These are phyloP conservation scores for Mortierella hygrophila DNA, from an alignment of 192 early-diverging fungal genomes.

Conservation along the genomic window DNA sequence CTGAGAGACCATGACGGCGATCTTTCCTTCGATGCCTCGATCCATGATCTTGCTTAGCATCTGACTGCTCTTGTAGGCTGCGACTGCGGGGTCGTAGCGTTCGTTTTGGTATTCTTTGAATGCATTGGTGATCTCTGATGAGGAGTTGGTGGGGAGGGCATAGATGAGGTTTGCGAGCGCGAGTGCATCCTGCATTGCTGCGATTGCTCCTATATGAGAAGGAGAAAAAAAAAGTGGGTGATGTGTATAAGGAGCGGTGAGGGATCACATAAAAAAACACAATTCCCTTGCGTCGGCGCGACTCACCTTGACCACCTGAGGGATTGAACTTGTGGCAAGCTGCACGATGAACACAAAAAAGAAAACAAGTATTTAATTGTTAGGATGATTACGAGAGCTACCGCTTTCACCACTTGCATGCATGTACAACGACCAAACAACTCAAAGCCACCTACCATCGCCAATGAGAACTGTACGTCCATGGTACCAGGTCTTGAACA, in stretches of 20 bases:
- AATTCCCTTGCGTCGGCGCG: too few relatives aligned
- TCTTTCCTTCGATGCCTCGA: too few relatives aligned
- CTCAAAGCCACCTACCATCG: not conserved
- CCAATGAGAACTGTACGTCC: slow-evolving; percentile 4
- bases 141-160: not conserved
- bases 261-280: too few relatives aligned
- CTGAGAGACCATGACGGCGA: too few relatives aligned
- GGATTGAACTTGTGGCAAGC: slow-evolving; percentile 7
- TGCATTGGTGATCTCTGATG: not conserved
- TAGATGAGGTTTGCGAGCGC: not conserved
- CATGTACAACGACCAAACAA: not conserved
- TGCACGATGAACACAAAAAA: not conserved
- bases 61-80: not conserved
- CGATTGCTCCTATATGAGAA: not conserved
- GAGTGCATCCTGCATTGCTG: not conserved
- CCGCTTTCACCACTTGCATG: not conserved
- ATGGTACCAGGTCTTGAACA: slow-evolving; percentile 6
- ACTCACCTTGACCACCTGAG: not conserved
- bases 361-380: not conserved
- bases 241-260: too few relatives aligned
- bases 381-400: not conserved
- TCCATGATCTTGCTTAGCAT: too few relatives aligned
- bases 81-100: not conserved
- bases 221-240: too few relatives aligned
- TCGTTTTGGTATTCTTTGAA: slow-evolving; percentile 3